phyloP scores from a whole-genome alignment of 805 yeast genomes.

The Starmera caribaea region DNA sequence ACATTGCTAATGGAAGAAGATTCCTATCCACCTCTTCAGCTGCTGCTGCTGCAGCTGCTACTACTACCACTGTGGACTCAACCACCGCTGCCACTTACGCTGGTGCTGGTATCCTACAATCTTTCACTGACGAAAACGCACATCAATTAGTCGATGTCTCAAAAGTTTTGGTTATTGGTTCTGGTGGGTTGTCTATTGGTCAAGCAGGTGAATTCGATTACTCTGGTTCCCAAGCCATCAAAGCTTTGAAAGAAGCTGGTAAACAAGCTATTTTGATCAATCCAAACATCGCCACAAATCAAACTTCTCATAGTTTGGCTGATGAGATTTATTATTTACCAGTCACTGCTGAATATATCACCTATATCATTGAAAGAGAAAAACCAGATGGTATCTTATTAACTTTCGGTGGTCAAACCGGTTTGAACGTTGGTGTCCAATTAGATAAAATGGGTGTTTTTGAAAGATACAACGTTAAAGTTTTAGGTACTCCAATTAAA shows the following conservation, averaged over 20 bases:
- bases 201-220: slow-evolving; percentile 99
- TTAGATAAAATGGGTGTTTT: slow-evolving; percentile 92
- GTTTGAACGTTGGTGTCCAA: slow-evolving; percentile 89
- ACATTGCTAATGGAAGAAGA: neutral
- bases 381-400: slow-evolving; percentile 91
- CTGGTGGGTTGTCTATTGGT: slow-evolving; percentile 95
- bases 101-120: slow-evolving; percentile 51
- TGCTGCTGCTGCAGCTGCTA: slow-evolving; percentile 10
- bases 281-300: slow-evolving; percentile 96
- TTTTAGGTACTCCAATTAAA: slow-evolving; percentile 93
- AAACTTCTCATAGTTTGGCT: slow-evolving; percentile 89
- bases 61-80: neutral
- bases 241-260: slow-evolving; percentile 86
- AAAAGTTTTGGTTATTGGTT: slow-evolving; percentile 87
- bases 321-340: slow-evolving; percentile 95
- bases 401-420: slow-evolving; percentile 99
- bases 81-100: slow-evolving; percentile 33
- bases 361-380: slow-evolving; percentile 91
- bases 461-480: slow-evolving; percentile 84
- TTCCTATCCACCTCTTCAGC: slow-evolving; percentile 7
- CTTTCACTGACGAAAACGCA: slow-evolving; percentile 49
- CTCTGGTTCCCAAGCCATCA: slow-evolving; percentile 95
- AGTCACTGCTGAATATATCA: slow-evolving; percentile 93
- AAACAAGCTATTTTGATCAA: slow-evolving; percentile 80
- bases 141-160: slow-evolving; percentile 70